Percentiles rank a stretch among this genome's conserved stretches.
These are phyloP conservation scores for Trichodelitschia bisporula DNA, from an alignment of 495 filamentous ascomycete genomes.

Conservation along the genomic window DNA sequence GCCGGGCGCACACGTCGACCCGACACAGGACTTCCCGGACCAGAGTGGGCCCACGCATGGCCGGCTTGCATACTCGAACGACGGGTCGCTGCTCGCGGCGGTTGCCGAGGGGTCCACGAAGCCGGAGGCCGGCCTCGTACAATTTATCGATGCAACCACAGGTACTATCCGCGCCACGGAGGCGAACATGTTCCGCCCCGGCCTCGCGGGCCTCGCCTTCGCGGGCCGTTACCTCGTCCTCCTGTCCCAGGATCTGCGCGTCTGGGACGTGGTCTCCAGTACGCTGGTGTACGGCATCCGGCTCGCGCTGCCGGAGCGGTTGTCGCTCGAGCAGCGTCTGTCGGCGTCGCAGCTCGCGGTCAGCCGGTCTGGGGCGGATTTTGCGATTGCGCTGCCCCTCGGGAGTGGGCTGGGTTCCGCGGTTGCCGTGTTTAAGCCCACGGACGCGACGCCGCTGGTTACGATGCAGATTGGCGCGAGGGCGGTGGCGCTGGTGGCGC, in stretches of 20 bases:
- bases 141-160: conserved; percentile 33
- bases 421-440: not conserved
- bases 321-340: conserved; percentile 11
- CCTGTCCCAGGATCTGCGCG: conserved; percentile 30
- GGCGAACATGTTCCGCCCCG: conserved; percentile 26
- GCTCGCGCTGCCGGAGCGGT: conserved; percentile 14
- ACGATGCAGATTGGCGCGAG: not conserved
- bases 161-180: conserved; percentile 28
- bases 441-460: not conserved
- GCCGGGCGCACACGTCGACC: conserved; percentile 14
- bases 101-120: conserved; percentile 18
- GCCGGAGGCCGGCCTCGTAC: conserved; percentile 22
- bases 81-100: conserved; percentile 67
- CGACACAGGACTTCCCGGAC: conserved; percentile 1
- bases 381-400: conserved; percentile 5
- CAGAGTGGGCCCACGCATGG: conserved; percentile 18
- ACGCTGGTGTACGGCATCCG: conserved; percentile 11
- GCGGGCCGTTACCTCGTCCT: conserved; percentile 34
- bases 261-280: conserved; percentile 10
- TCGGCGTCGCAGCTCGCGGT: conserved; percentile 32
- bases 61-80: conserved; percentile 49
- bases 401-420: not conserved
- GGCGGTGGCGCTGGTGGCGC: not conserved
- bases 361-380: conserved; percentile 22
- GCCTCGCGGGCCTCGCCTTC: conserved; percentile 30